Base-by-base conservation (phyloP, 345 rosid genomes). In the Viola odorata region DNA sequence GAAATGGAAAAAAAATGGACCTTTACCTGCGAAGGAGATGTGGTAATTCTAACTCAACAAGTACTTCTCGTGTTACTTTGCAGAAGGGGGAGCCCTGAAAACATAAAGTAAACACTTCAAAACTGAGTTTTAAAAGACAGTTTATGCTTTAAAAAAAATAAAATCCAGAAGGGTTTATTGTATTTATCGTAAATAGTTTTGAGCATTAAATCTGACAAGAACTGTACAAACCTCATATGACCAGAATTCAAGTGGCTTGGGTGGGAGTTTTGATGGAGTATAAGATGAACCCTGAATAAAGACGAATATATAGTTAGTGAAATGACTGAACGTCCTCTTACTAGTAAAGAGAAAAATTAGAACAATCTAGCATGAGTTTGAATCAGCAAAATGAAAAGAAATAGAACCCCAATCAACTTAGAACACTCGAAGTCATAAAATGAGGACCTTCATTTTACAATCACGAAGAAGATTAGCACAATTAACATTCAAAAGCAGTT, bases 71-170 rank as follows among this genome's bases (percentile, higher is more conserved):
- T 14, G 78, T 95, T 62, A 85, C 66, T 74, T 89, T 89, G 76
- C 96, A 92, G 65, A 89, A 87, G 36, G 98, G 97, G 12, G 95
- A 92, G 59, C 85, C 89, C 98, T 89, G 70, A 71, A 58, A 64
- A 48, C 50, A 38, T 52, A 41, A 50, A 52, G n/a, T 62, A 51
- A 5, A 47, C 50, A 47, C 12, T 50, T 10, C 14, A 37, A 53
- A 60, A 55, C 45, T 39, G 15, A 12, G 36, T 45, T 17, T 42
- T 14, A 23, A 23, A 23, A 23, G 32, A 23, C 2, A 2, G 32
- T 23, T 23, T 23, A 23, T 23, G 32, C 1, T 23, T 23, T 23
- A 0, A 2, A 23, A 23, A 23, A 23, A 23, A 1, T 1, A 23
- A 23, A 23, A 23, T 23, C 32, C 32, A 23, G 32, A 23, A 23